Conservation (phyloP, 805 yeast genomes). For the Zygoascus ofunaensis region DNA sequence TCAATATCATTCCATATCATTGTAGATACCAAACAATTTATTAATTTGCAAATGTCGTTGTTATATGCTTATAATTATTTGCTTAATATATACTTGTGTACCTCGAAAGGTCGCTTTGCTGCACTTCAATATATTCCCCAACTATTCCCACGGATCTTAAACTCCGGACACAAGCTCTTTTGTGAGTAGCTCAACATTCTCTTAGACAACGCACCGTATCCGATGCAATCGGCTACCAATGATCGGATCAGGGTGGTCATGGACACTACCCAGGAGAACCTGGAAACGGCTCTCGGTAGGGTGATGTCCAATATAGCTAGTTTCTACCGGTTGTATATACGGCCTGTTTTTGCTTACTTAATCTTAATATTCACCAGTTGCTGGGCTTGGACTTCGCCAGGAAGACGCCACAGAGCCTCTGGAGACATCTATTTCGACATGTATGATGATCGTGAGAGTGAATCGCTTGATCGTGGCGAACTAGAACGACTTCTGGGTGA, state of each 20-base stretch:
- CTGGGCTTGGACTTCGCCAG: conserved; percentile 9
- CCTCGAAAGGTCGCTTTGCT: too few relatives aligned
- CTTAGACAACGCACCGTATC: too few relatives aligned
- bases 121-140: too few relatives aligned
- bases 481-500: conserved; percentile 17
- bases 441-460: conserved; percentile 21
- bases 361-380: conserved; percentile 6
- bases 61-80: too few relatives aligned
- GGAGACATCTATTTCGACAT: conserved; percentile 22
- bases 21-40: background rate
- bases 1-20: background rate
- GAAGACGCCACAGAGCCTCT: conserved; percentile 11
- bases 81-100: too few relatives aligned
- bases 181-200: too few relatives aligned
- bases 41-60: too few relatives aligned
- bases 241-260: conserved; percentile 17
- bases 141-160: too few relatives aligned
- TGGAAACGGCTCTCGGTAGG: conserved; percentile 20
- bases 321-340: conserved; percentile 9
- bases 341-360: conserved; percentile 9
- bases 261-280: conserved; percentile 21
- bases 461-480: conserved; percentile 19
- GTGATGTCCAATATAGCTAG: conserved; percentile 18
- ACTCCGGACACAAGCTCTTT: too few relatives aligned
- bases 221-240: conserved; percentile 16